Conservation (phyloP, 164 flowering plant genomes). For the Euptelea pleiosperma region DNA sequence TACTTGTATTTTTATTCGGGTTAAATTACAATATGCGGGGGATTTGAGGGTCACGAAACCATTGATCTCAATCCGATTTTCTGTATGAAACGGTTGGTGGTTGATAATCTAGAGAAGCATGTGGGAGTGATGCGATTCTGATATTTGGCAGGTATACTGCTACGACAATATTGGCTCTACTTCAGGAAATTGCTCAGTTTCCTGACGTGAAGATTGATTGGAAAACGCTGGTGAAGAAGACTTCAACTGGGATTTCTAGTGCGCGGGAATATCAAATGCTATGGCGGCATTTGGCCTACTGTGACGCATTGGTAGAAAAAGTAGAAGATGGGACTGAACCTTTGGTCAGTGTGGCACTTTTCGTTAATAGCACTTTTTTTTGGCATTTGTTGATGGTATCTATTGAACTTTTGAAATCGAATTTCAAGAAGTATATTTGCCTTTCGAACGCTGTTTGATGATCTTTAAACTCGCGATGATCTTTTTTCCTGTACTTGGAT, state of each 20-base stretch:
- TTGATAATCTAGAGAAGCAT: neutral
- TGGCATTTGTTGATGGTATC: neutral
- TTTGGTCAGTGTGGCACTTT: slow-evolving; percentile 43
- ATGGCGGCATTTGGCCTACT: slow-evolving; percentile 95
- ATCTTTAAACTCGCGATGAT: too few species aligned
- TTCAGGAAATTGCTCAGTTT: slow-evolving; percentile 65
- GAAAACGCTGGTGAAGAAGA: slow-evolving; percentile 61
- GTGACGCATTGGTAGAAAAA: slow-evolving; percentile 38
- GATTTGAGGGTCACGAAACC: too few species aligned
- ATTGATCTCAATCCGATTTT: neutral
- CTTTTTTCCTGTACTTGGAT: too few species aligned
- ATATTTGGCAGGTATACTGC: slow-evolving; percentile 52
- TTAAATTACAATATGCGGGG: too few species aligned
- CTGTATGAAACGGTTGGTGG: neutral
- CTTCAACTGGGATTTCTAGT: slow-evolving; percentile 71
- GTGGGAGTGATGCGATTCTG: slow-evolving; percentile 1
- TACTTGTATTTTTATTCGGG: too few species aligned
- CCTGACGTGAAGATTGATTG: slow-evolving; percentile 62
- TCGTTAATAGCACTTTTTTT: neutral
- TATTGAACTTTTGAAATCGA: too few species aligned
- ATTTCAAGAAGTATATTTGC: too few species aligned
- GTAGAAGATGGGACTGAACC: slow-evolving; percentile 49
- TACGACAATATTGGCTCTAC: slow-evolving; percentile 56
- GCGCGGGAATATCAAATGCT: slow-evolving; percentile 90
- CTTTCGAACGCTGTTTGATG: too few species aligned